Percentiles rank a stretch among this genome's conserved stretches.
phyloP scores from a whole-genome alignment of 2,329 filamentous ascomycete genomes.

The Beauveria sp. region DNA sequence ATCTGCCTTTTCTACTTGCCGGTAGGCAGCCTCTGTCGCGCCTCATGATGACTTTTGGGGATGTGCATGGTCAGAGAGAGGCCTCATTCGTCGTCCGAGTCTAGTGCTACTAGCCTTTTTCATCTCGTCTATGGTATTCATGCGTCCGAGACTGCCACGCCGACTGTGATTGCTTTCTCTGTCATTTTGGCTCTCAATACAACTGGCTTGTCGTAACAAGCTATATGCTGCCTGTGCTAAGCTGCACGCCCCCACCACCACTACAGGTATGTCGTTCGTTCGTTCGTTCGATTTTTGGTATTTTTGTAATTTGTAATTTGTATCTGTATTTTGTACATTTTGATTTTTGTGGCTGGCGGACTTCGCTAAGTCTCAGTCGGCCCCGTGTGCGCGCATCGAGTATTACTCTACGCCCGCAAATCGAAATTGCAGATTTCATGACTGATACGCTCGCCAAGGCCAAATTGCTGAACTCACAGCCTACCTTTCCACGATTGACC shows the following conservation, averaged over 20 bases:
- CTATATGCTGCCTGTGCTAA: neutral
- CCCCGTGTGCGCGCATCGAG: neutral
- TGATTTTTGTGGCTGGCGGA: slow-evolving; percentile 1
- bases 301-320: neutral
- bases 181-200: neutral
- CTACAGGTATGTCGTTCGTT: neutral
- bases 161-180: neutral
- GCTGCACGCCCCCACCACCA: slow-evolving; percentile 1
- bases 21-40: neutral
- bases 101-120: neutral
- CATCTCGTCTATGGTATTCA: neutral
- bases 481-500: neutral
- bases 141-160: neutral
- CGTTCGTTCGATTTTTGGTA: neutral
- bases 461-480: neutral
- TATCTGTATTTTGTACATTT: neutral
- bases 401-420: neutral
- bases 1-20: neutral
- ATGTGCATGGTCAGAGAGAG: neutral
- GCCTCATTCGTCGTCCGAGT: neutral
- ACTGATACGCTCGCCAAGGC: neutral
- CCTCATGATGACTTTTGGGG: neutral
- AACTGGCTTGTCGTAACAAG: neutral
- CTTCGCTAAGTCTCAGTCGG: neutral
- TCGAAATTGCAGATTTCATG: neutral